Evolutionary conservation across 768 basidiomycete genomes (phyloP).

Genomic region (Suillus plorans): DNA sequence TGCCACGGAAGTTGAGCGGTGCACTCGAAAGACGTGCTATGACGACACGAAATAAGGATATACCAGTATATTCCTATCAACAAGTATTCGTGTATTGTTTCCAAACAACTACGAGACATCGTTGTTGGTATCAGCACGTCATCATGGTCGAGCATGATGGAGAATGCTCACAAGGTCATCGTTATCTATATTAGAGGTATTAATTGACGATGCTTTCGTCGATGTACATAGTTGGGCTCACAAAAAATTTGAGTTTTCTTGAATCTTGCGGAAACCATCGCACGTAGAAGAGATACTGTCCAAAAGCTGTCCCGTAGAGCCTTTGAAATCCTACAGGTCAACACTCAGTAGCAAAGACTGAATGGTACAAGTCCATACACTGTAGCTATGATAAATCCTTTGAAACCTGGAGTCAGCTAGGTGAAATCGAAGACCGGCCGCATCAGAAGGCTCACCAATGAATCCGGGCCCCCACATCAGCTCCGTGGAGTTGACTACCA

Average conservation of each 20-base stretch:
- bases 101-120: background rate
- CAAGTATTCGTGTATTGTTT: background rate
- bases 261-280: conserved; percentile 18
- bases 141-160: background rate
- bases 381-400: conserved; percentile 14
- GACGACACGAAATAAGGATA: background rate
- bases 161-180: background rate
- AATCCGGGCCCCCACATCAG: conserved; percentile 15
- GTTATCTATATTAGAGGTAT: background rate
- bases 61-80: background rate
- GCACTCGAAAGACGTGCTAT: background rate
- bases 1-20: background rate
- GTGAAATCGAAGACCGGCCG: background rate
- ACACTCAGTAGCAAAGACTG: too few species aligned
- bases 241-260: conserved; percentile 11
- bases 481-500: conserved; percentile 1
- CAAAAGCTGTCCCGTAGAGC: conserved; percentile 17
- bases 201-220: background rate
- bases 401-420: background rate
- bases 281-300: conserved; percentile 21
- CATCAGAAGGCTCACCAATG: conserved; percentile 13
- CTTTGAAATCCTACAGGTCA: conserved; percentile 4
- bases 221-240: conserved; percentile 6
- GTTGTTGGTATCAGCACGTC: background rate
- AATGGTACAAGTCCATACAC: conserved; percentile 12